Evolutionary conservation across 257 asterid species (phyloP), one percentile per base, ranked within the genome.

Genomic region (Primulina eburnea): DNA sequence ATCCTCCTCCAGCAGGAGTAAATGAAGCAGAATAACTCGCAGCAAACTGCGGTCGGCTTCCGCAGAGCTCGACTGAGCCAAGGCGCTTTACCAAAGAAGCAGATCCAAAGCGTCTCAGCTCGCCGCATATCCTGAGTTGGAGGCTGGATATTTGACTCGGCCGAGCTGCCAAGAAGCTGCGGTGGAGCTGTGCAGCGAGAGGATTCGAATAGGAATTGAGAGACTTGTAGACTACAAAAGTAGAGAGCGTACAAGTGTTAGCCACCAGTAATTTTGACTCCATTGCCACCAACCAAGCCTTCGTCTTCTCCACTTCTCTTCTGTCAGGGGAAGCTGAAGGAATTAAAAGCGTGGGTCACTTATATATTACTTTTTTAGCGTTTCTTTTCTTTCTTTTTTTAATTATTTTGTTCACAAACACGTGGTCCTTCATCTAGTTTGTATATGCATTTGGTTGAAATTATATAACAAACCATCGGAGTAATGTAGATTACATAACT

Each of bases 1-100:
- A 66, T 18, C 86, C 91, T 34, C 96, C 99, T n/a, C 90, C 90
- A 20, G 90, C 92, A 12, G 92, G 74, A 35, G 88, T 84, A 82
- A 76, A 79, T 12, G 93, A 85, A 55, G 88, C 85, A 2, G 90
- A 79, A 38, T 85, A 90, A 62, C 74, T 65, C 12, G 85, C 78
- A 5, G 85, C 84, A 62, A 89, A 83, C 62, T 64, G 83, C 43
- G 83, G 68, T 1, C 87, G 80, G 30, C 57, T 61, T 66, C 77
- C 73, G 33, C 61, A 72, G 57, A 40, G 72, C 8, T 73, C 76
- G 68, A 33, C 75, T 1, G 81, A 71, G 2, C 73, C 68, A 33
- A 74, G 65, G 38, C 79, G 77, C 50, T 80, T 78, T 14, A 75
- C 60, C 26, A 73, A 47, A 28, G 71, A 67, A 64, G 67, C 70